Evolutionary conservation across 768 basidiomycete species (phyloP).

Genomic region (Boletus vermiculosoides): DNA sequence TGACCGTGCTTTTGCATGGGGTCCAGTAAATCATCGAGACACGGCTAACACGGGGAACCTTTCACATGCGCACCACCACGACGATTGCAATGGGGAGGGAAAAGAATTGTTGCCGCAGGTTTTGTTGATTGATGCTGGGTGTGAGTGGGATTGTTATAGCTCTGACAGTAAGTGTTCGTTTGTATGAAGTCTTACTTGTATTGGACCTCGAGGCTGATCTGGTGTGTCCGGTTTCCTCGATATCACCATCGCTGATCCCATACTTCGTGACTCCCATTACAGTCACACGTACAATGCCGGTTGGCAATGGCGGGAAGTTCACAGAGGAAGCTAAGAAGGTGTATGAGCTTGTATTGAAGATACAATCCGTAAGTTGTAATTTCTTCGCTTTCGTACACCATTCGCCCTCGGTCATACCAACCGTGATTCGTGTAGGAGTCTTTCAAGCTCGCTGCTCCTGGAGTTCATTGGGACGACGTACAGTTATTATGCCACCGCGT

Average conservation of each 20-base stretch:
- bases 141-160: constrained; percentile 77
- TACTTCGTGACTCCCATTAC: constrained; percentile 39
- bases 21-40: constrained; percentile 59
- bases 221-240: not conserved
- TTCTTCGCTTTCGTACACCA: not conserved
- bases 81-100: not conserved
- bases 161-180: constrained; percentile 50
- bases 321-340: constrained; percentile 77
- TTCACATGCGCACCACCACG: constrained; percentile 35
- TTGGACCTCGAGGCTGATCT: not conserved
- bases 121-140: constrained; percentile 91
- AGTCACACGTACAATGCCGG: constrained; percentile 81
- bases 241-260: not conserved
- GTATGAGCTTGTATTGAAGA: constrained; percentile 82
- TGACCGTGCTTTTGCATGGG: constrained; percentile 83
- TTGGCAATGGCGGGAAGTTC: constrained; percentile 93
- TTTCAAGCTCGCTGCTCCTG: constrained; percentile 67
- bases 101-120: constrained; percentile 62
- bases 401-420: not conserved
- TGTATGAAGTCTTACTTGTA: not conserved
- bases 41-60: constrained; percentile 52
- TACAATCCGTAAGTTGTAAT: constrained; percentile 67
- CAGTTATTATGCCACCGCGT: constrained; percentile 82
- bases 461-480: constrained; percentile 87
- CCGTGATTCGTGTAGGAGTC: constrained; percentile 50